Percentiles rank a stretch among this genome's conserved stretches.
These are phyloP conservation scores for Phytophthora hibernalis DNA, from an alignment of 352 stramenopile genomes.

Conservation along the genomic window DNA sequence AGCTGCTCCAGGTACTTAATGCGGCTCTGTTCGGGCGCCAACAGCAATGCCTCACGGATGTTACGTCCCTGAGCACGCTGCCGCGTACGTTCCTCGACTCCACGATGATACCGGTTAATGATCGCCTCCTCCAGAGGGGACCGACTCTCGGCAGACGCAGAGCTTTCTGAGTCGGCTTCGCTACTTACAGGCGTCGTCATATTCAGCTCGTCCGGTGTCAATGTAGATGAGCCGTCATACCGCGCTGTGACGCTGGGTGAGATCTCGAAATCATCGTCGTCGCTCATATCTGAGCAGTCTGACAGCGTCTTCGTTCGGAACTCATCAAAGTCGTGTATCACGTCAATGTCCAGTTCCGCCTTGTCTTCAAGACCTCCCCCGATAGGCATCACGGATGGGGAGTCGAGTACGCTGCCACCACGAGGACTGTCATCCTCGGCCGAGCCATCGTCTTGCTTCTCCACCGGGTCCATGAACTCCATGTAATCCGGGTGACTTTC, in stretches of 20 bases:
- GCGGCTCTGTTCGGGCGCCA: conserved; percentile 80
- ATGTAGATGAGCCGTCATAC: conserved; percentile 42
- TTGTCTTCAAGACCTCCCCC: conserved; percentile 66
- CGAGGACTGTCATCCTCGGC: conserved; percentile 39
- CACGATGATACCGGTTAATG: conserved; percentile 62
- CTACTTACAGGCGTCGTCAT: conserved; percentile 34
- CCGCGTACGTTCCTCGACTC: conserved; percentile 76
- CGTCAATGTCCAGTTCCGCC: conserved; percentile 77
- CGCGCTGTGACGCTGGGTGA: conserved; percentile 44
- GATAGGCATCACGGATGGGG: conserved; percentile 53
- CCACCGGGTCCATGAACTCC: conserved; percentile 82
- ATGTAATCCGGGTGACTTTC: conserved; percentile 89
- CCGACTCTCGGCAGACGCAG: conserved; percentile 23
- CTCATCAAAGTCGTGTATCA: conserved; percentile 85
- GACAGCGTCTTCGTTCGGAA: conserved; percentile 73
- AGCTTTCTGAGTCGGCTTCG: conserved; percentile 41
- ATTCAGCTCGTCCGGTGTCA: conserved; percentile 41
- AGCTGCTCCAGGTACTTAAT: conserved; percentile 91
- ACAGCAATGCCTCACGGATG: conserved; percentile 77
- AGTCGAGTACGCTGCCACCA: conserved; percentile 36
- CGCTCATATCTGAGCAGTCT: conserved; percentile 85
- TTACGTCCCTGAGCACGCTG: conserved; percentile 81
- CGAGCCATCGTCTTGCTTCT: conserved; percentile 46
- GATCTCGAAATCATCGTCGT: conserved; percentile 72
- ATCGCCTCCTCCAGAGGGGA: conserved; percentile 51